phyloP scores from a whole-genome alignment of 2,329 filamentous ascomycete species.

The Aureobasidium namibiae region DNA sequence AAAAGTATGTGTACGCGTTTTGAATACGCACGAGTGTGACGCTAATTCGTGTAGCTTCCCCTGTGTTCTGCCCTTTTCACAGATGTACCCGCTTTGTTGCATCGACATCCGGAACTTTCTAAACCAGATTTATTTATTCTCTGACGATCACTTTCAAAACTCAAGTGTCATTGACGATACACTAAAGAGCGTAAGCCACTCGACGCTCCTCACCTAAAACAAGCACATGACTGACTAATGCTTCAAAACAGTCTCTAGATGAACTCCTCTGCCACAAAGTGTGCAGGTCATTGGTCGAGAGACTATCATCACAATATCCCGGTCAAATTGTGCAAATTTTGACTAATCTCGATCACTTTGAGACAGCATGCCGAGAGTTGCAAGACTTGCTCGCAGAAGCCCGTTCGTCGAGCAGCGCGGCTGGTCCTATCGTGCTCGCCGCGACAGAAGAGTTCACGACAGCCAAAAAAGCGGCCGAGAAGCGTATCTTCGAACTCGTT shows the following conservation, averaged over 20 bases:
- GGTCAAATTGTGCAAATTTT: constrained; percentile 98
- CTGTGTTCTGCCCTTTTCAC: constrained; percentile 91
- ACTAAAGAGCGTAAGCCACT: constrained; percentile 56
- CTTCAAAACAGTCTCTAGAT: constrained; percentile 64
- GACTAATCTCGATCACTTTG: constrained; percentile 95
- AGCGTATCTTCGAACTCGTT: constrained; percentile 95
- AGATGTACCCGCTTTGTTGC: constrained; percentile 98
- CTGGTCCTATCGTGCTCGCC: constrained; percentile 67
- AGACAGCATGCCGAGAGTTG: constrained; percentile 82
- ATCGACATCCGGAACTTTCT: constrained; percentile 97
- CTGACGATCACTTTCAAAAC: constrained; percentile 90
- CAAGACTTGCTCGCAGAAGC: constrained; percentile 80
- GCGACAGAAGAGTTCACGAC: constrained; percentile 80
- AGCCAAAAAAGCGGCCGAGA: constrained; percentile 93
- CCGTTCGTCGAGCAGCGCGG: constrained; percentile 70
- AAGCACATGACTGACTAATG: constrained; percentile 2
- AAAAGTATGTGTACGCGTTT: constrained; percentile 48
- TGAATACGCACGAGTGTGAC: constrained; percentile 14
- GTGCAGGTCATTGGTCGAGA: constrained; percentile 80
- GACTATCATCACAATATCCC: constrained; percentile 83
- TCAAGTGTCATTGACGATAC: constrained; percentile 86
- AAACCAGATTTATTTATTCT: constrained; percentile 97
- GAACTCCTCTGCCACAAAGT: constrained; percentile 89
- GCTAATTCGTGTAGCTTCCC: constrained; percentile 53
- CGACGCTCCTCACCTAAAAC: background rate